Evolutionary conservation across 257 asterid genomes (phyloP).

Genomic region (Henckelia pumila): DNA sequence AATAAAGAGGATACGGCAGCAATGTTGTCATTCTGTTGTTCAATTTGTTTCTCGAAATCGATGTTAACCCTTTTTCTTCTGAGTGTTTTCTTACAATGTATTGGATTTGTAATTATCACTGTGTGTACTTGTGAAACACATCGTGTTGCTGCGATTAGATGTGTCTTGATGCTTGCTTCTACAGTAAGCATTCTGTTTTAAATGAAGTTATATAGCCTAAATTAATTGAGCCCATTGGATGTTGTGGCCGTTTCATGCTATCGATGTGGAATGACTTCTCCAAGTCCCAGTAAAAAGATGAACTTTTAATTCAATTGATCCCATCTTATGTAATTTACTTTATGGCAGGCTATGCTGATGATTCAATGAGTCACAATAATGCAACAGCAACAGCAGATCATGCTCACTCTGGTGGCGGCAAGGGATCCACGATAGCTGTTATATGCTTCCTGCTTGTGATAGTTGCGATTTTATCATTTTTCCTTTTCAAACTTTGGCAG

Average conservation of each 20-base stretch:
- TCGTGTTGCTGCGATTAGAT: background rate
- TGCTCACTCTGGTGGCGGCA: conserved; percentile 38
- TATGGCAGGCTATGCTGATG: conserved; percentile 55
- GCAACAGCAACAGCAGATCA: conserved; percentile 35
- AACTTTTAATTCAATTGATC: conserved; percentile 2
- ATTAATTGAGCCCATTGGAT: background rate
- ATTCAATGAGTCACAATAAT: conserved; percentile 41
- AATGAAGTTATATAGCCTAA: background rate
- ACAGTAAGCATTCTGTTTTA: background rate
- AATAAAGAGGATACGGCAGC: too few species aligned
- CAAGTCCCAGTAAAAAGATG: background rate
- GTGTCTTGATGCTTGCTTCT: background rate
- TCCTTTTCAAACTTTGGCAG: conserved; percentile 75
- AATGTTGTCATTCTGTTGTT: too few species aligned
- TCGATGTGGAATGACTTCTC: background rate
- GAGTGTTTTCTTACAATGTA: too few species aligned
- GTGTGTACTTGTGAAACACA: too few species aligned
- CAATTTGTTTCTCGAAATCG: too few species aligned
- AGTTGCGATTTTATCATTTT: conserved; percentile 46
- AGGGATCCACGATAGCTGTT: conserved; percentile 43
- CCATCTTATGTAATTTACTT: conserved; percentile 14
- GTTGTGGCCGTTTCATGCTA: background rate
- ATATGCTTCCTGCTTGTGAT: conserved; percentile 42
- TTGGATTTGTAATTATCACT: too few species aligned
- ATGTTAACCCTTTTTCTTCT: too few species aligned